These are phyloP conservation scores for Hypoxylon fragiforme DNA, from an alignment of 495 filamentous ascomycete species.

Conservation along the genomic window DNA sequence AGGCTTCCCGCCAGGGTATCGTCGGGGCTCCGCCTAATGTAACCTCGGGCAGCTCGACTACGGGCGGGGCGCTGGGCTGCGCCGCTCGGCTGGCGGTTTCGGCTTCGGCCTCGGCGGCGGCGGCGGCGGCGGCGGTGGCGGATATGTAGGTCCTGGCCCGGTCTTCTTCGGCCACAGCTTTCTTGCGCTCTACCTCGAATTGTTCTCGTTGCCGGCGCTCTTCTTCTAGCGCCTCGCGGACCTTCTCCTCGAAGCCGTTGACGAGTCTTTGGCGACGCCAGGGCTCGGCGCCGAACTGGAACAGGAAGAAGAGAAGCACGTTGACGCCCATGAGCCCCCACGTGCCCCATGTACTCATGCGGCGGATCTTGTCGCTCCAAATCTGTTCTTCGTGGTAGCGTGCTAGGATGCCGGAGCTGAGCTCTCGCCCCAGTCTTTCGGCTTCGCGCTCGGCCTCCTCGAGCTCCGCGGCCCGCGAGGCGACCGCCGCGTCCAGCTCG, in stretches of 20 bases:
- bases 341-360: conserved; percentile 97
- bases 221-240: conserved; percentile 68
- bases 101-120: conserved; percentile 12
- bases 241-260: conserved; percentile 69
- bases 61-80: not conserved
- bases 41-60: not conserved
- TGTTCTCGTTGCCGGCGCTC: conserved; percentile 46
- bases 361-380: conserved; percentile 95
- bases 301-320: conserved; percentile 81
- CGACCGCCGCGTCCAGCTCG: conserved; percentile 85
- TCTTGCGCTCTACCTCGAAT: conserved; percentile 6
- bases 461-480: conserved; percentile 69
- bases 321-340: conserved; percentile 98
- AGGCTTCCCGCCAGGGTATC: conserved; percentile 54
- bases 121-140: conserved; percentile 16
- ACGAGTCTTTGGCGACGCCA: conserved; percentile 83
- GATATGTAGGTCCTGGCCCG: not conserved
- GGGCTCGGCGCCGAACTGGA: conserved; percentile 93
- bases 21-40: conserved; percentile 19
- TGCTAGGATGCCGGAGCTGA: conserved; percentile 78
- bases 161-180: conserved; percentile 19
- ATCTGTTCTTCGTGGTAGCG: conserved; percentile 99
- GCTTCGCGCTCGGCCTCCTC: conserved; percentile 74
- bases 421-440: conserved; percentile 69
- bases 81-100: conserved; percentile 4